Evolutionary conservation across 2,329 filamentous ascomycete genomes (phyloP), one percentile per base, ranked within the genome.

Genomic region (Dactylella cylindrospora): DNA sequence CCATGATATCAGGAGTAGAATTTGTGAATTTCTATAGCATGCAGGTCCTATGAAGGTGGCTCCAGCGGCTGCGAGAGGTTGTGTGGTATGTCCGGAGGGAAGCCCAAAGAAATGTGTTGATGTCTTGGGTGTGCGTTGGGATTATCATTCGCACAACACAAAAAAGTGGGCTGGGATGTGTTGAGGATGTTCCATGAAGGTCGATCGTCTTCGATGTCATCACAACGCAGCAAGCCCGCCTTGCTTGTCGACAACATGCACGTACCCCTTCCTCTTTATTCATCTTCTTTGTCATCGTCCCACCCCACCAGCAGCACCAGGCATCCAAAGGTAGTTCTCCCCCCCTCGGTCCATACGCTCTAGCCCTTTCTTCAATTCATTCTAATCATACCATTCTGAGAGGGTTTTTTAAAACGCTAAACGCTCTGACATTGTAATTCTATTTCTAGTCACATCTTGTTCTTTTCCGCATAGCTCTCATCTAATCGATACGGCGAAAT

Each of bases 131-230:
- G 5, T 15, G 6, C 17, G 35, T 20, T 15, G 13, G n/a, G 3
- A 5, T 9, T 19, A 5, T 39, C 9, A 39, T 20, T 8, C 17
- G 5, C 10, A 33, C 36, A 23, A 40, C 36, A 23, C n/a, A n/a
- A n/a, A n/a, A n/a, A n/a, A n/a, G n/a, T n/a, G n/a, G n/a, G n/a
- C n/a, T 9, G 4, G 12, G 38, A 36, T 45, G 54, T 41, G 41
- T 52, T 45, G 54, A 12, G 25, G 23, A 23, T 26, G 23, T 25
- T 60, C 46, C 46, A 60, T 32, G 13, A 17, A 20, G 40, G 47
- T 49, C 49, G 49, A 49, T 54, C 29, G 23, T 46, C 29, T 54
- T 62, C 47, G 49, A 49, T 31, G 23, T 29, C 54, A 43, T 43
- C 29, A 2, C 6, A 19, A 40, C n/a, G n/a, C n/a, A n/a, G n/a